A percentile compares a stretch with the other conserved stretches of the same genome.
These are phyloP conservation scores for Vitis amurensis DNA, from an alignment of 164 flowering plant genomes.

Conservation along the genomic window DNA sequence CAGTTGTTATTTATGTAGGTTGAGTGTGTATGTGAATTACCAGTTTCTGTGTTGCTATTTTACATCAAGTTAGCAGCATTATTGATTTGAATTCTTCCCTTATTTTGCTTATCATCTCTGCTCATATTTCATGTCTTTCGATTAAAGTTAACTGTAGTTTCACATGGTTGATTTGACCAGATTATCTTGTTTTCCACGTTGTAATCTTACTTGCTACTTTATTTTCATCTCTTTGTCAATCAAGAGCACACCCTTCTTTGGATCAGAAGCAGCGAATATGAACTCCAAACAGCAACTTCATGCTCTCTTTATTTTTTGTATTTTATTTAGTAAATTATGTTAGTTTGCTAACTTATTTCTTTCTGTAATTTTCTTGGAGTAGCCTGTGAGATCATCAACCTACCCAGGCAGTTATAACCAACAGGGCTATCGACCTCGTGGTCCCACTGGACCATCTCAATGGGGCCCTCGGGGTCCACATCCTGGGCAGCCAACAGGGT, in stretches of 20 bases:
- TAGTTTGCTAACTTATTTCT: conserved; percentile 2
- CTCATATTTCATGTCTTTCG: not conserved
- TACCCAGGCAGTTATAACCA: conserved; percentile 56
- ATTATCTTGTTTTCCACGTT: not conserved
- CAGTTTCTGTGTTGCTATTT: too few relatives aligned
- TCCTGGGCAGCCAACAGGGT: conserved; percentile 38
- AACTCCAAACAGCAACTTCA: not conserved
- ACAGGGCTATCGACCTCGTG: conserved; percentile 65
- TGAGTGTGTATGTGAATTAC: too few relatives aligned
- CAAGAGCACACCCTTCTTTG: not conserved
- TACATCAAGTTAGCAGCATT: too few relatives aligned
- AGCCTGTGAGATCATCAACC: conserved; percentile 66
- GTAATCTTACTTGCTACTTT: not conserved
- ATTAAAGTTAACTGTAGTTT: not conserved
- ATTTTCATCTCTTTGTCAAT: not conserved
- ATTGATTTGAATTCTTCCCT: too few relatives aligned
- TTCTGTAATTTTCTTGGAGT: conserved; percentile 22
- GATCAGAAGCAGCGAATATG: not conserved
- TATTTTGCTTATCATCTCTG: too few relatives aligned
- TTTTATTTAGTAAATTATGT: not conserved
- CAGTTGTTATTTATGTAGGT: too few relatives aligned
- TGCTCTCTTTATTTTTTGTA: not conserved
- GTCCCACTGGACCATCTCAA: conserved; percentile 55
- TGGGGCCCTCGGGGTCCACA: conserved; percentile 81
- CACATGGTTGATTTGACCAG: not conserved